Percentiles rank a stretch among this genome's conserved stretches.
These are phyloP conservation scores for Stemphylium beticola DNA, from an alignment of 2,329 filamentous ascomycete genomes.

Conservation along the genomic window DNA sequence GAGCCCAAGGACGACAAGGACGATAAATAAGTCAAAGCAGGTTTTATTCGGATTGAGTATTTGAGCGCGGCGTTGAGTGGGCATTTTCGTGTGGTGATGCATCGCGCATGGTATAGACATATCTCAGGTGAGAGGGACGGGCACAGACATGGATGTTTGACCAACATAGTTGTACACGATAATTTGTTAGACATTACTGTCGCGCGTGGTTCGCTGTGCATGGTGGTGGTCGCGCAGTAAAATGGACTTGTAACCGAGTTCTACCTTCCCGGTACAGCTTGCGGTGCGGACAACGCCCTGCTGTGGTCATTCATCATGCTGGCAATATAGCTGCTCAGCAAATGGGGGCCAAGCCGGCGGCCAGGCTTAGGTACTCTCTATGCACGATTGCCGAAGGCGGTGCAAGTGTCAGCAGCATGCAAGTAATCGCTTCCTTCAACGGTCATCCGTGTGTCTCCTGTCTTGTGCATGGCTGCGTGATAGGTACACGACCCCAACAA, in stretches of 20 bases:
- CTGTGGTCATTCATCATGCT: neutral
- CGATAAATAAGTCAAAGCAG: neutral
- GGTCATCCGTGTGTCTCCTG: neutral
- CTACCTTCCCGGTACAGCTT: neutral
- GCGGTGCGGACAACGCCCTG: slow-evolving; percentile 9
- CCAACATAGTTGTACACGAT: neutral
- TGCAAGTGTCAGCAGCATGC: slow-evolving; percentile 6
- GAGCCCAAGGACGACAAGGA: slow-evolving; percentile 2
- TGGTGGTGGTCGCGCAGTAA: too few species aligned
- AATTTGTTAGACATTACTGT: too few species aligned
- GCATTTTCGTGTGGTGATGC: neutral
- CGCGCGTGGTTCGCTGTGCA: too few species aligned
- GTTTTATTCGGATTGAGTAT: neutral
- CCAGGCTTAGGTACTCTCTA: neutral
- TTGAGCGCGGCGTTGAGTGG: slow-evolving; percentile 15
- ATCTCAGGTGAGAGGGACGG: neutral
- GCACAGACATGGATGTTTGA: neutral
- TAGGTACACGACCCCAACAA: neutral
- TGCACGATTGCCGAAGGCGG: slow-evolving; percentile 11
- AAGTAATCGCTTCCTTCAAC: slow-evolving; percentile 1
- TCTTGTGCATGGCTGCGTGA: neutral
- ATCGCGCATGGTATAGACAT: slow-evolving; percentile 4
- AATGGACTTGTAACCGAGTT: too few species aligned
- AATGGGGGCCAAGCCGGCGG: neutral
- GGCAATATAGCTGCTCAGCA: neutral